phyloP scores from a whole-genome alignment of 345 rosid species.

The Turnera subulata region DNA sequence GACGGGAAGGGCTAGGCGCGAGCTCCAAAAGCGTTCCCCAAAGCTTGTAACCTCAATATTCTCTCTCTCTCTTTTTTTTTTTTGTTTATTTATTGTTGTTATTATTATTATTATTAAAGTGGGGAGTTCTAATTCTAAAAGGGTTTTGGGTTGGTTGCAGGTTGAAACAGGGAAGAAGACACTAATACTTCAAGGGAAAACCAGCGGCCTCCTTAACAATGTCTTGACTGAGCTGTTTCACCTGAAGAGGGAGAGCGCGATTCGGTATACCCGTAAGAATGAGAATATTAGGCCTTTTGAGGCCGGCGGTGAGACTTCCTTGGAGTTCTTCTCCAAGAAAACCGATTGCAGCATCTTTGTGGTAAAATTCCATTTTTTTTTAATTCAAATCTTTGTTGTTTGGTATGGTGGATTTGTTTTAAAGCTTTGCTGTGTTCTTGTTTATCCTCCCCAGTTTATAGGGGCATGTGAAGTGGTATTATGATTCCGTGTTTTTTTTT shows the following conservation, averaged over 20 bases:
- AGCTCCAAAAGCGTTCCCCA: constrained; percentile 77
- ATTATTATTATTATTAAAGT: too few species aligned
- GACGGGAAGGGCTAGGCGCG: constrained; percentile 51
- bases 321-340: constrained; percentile 89
- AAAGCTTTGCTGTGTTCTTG: too few species aligned
- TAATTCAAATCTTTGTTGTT: too few species aligned
- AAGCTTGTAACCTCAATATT: constrained; percentile 45
- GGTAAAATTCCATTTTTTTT: constrained; percentile 35
- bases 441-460: too few species aligned
- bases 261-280: constrained; percentile 82
- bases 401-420: background rate
- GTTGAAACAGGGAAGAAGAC: constrained; percentile 95
- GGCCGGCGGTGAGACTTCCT: constrained; percentile 82
- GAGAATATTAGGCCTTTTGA: constrained; percentile 92
- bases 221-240: constrained; percentile 64
- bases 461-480: too few species aligned
- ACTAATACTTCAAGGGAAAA: constrained; percentile 82
- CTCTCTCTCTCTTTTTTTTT: background rate
- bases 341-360: constrained; percentile 90
- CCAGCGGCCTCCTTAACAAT: constrained; percentile 59
- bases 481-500: background rate
- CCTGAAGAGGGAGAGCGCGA: constrained; percentile 67
- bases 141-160: constrained; percentile 27
- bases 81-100: constrained; percentile 22
- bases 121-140: background rate